Conservation (phyloP, 306 rosid genomes). For the Calophaca sinica region DNA sequence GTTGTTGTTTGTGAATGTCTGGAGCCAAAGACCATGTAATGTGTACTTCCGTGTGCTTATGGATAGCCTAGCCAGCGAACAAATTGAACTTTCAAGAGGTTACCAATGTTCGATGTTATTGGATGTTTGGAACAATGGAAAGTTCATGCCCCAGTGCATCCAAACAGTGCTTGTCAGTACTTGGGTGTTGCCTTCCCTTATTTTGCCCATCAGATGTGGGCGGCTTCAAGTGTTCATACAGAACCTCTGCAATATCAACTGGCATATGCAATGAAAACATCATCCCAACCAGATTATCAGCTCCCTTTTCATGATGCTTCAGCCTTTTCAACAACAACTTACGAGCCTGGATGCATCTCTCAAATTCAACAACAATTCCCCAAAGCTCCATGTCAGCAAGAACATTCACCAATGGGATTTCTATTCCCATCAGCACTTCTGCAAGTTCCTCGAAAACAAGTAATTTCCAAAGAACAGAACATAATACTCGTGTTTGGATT, state of each 20-base stretch:
- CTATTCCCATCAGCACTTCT: conserved; percentile 74
- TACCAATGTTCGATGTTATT: conserved; percentile 90
- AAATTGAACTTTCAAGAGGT: conserved; percentile 91
- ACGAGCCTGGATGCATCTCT: conserved; percentile 88
- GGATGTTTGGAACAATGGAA: conserved; percentile 89
- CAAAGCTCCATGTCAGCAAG: conserved; percentile 97
- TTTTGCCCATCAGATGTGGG: conserved; percentile 75
- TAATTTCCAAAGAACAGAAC: conserved; percentile 91
- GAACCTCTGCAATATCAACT: conserved; percentile 87
- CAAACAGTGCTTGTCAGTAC: conserved; percentile 91
- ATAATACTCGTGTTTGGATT: conserved; percentile 84
- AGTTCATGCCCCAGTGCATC: conserved; percentile 89
- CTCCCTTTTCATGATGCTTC: conserved; percentile 85
- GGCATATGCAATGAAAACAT: conserved; percentile 81
- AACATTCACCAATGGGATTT: conserved; percentile 85
- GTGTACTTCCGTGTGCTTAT: conserved; percentile 79
- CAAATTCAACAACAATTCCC: conserved; percentile 97
- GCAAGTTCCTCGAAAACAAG: conserved; percentile 81
- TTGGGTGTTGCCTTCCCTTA: conserved; percentile 88
- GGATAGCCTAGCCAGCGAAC: conserved; percentile 82
- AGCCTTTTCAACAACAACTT: conserved; percentile 77
- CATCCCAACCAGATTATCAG: conserved; percentile 80
- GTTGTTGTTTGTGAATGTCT: conserved; percentile 97
- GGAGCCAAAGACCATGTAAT: conserved; percentile 96
- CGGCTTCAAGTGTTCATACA: conserved; percentile 81